phyloP scores from a whole-genome alignment of 441 rosid genomes.

The Jatropha multifida region DNA sequence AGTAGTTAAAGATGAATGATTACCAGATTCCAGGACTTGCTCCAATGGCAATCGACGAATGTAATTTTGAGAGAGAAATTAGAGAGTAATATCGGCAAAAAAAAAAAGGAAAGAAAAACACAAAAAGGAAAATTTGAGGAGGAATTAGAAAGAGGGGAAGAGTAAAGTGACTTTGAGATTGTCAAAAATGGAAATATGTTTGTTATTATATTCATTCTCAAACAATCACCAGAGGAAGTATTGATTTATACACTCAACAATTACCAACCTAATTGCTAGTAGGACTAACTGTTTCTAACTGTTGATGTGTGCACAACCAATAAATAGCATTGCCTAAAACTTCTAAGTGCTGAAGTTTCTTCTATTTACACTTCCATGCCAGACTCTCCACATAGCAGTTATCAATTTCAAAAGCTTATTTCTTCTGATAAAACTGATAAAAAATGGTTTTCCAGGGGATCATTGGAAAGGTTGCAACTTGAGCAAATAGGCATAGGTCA shows the following conservation, averaged over 20 bases:
- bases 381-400: not conserved
- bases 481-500: slow-evolving; percentile 88
- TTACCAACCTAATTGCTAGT: not conserved
- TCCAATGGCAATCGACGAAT: not conserved
- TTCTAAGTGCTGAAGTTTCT: not conserved
- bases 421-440: slow-evolving; percentile 7
- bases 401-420: not conserved
- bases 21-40: not conserved
- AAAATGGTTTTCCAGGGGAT: slow-evolving; percentile 50
- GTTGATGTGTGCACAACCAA: not conserved
- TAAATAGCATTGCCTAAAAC: not conserved
- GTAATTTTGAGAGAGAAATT: not conserved
- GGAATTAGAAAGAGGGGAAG: not conserved
- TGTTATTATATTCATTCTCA: too few species aligned
- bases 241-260: not conserved
- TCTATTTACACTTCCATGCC: not conserved
- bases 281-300: not conserved
- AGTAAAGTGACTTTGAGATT: not conserved
- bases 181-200: not conserved
- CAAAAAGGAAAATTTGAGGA: not conserved
- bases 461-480: slow-evolving; percentile 72
- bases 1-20: not conserved
- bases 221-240: too few species aligned
- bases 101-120: not conserved
- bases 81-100: not conserved